These are phyloP conservation scores for Pythium rhizo-oryzae DNA, from an alignment of 352 stramenopile species.

Conservation along the genomic window DNA sequence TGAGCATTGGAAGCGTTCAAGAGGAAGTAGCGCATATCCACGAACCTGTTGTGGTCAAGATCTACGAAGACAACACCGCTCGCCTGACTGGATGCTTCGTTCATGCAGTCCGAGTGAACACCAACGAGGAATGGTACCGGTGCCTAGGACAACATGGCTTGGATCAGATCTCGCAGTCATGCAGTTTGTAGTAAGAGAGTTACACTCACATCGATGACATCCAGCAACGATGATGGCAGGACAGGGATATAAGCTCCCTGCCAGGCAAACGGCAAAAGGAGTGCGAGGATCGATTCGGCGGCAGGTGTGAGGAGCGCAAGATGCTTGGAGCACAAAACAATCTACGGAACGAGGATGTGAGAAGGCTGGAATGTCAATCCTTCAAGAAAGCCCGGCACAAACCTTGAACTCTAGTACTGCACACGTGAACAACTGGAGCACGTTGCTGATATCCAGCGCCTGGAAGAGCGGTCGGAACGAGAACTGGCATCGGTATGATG, in stretches of 20 bases:
- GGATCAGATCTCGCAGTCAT: neutral
- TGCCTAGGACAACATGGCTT: constrained; percentile 40
- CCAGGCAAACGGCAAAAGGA: constrained; percentile 95
- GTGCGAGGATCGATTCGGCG: constrained; percentile 89
- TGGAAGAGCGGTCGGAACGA: constrained; percentile 94
- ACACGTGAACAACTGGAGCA: constrained; percentile 91
- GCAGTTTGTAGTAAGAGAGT: neutral
- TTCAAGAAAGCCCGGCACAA: neutral
- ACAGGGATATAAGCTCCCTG: constrained; percentile 95
- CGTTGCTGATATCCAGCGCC: constrained; percentile 90
- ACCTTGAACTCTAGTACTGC: constrained; percentile 91
- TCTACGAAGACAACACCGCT: constrained; percentile 94
- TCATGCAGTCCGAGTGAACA: constrained; percentile 83
- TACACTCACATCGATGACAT: constrained; percentile 91
- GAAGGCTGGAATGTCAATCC: too few species aligned
- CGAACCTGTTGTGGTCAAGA: constrained; percentile 90
- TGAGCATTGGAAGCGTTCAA: neutral
- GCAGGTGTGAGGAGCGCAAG: constrained; percentile 90
- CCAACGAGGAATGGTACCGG: constrained; percentile 96
- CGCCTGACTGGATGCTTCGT: constrained; percentile 57
- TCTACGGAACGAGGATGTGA: constrained; percentile 33
- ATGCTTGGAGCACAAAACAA: constrained; percentile 92
- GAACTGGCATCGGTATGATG: constrained; percentile 56
- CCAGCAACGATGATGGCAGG: constrained; percentile 89
- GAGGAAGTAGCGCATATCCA: neutral